phyloP scores from a whole-genome alignment of 257 asterid genomes.

The Agastache rugosa region DNA sequence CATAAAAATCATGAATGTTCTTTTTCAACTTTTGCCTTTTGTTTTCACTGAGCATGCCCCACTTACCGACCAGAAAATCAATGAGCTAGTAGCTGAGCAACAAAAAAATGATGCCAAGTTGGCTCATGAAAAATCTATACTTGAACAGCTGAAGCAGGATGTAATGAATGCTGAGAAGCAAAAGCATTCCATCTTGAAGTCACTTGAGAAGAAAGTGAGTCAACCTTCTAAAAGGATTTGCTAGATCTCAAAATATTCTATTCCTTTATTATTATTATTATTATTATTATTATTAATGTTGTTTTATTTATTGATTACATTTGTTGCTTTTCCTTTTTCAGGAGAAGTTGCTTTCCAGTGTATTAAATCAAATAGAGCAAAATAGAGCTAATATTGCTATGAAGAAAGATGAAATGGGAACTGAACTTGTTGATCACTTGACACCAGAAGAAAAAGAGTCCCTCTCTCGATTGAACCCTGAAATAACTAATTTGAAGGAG shows the following conservation, averaged over 20 bases:
- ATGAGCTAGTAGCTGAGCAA: slow-evolving; percentile 92
- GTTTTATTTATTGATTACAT: not conserved
- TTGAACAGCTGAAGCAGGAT: slow-evolving; percentile 94
- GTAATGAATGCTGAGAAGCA: slow-evolving; percentile 74
- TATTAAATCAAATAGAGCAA: slow-evolving; percentile 86
- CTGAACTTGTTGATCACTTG: slow-evolving; percentile 98
- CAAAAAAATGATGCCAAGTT: slow-evolving; percentile 95
- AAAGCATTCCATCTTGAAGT: slow-evolving; percentile 71
- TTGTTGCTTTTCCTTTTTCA: slow-evolving; percentile 43
- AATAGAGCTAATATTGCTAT: slow-evolving; percentile 74
- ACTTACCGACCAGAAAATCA: slow-evolving; percentile 93
- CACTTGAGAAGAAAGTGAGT: slow-evolving; percentile 90
- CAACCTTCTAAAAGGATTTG: slow-evolving; percentile 12
- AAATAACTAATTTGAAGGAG: slow-evolving; percentile 84
- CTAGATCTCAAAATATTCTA: slow-evolving; percentile 23
- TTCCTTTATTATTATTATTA: not conserved
- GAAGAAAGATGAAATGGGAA: slow-evolving; percentile 92
- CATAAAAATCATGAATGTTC: slow-evolving; percentile 5
- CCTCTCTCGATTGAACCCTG: slow-evolving; percentile 88
- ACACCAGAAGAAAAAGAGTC: slow-evolving; percentile 84
- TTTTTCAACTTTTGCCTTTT: slow-evolving; percentile 31
- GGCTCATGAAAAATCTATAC: slow-evolving; percentile 85
- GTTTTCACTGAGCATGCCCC: slow-evolving; percentile 70
- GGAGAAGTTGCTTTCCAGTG: slow-evolving; percentile 84
- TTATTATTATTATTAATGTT: not conserved